Evolutionary conservation across 805 yeast genomes (phyloP).

Genomic region (Wickerhamiella occidentalis): DNA sequence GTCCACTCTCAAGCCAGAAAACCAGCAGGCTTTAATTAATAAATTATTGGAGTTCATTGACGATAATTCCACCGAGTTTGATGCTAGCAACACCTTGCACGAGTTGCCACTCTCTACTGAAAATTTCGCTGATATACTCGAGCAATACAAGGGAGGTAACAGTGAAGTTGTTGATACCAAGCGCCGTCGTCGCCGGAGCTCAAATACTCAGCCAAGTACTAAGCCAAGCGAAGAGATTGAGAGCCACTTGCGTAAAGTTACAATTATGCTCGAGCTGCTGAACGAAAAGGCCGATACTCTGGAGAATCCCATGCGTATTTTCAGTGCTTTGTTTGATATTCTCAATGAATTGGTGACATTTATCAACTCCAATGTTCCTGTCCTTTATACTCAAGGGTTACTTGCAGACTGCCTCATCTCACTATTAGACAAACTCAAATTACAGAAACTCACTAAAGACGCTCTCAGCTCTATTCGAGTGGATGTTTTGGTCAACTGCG

Average conservation of each 20-base stretch:
- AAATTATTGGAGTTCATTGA: slow-evolving; percentile 46
- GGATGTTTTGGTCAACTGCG: slow-evolving; percentile 81
- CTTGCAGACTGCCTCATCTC: slow-evolving; percentile 75
- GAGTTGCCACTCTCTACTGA: slow-evolving; percentile 46
- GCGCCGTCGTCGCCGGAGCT: slow-evolving; percentile 60
- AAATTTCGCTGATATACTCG: slow-evolving; percentile 46
- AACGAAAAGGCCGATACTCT: slow-evolving; percentile 34
- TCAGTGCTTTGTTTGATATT: slow-evolving; percentile 28
- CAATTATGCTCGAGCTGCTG: slow-evolving; percentile 66
- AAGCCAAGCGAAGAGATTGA: slow-evolving; percentile 43
- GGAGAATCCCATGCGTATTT: slow-evolving; percentile 19
- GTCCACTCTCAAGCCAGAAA: slow-evolving; percentile 40
- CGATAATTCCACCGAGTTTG: slow-evolving; percentile 32
- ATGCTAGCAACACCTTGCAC: slow-evolving; percentile 37
- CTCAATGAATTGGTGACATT: slow-evolving; percentile 40
- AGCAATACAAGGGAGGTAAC: slow-evolving; percentile 39
- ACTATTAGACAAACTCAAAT: slow-evolving; percentile 39
- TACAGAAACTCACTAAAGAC: slow-evolving; percentile 15
- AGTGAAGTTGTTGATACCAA: slow-evolving; percentile 13
- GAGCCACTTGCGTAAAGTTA: slow-evolving; percentile 62
- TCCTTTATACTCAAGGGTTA: slow-evolving; percentile 80
- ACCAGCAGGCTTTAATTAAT: slow-evolving; percentile 45
- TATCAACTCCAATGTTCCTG: slow-evolving; percentile 83
- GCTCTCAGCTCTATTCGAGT: slow-evolving; percentile 58
- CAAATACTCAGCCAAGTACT: slow-evolving; percentile 49